Evolutionary conservation across 495 filamentous ascomycete genomes (phyloP).

Genomic region (Trypethelium eluteriae): DNA sequence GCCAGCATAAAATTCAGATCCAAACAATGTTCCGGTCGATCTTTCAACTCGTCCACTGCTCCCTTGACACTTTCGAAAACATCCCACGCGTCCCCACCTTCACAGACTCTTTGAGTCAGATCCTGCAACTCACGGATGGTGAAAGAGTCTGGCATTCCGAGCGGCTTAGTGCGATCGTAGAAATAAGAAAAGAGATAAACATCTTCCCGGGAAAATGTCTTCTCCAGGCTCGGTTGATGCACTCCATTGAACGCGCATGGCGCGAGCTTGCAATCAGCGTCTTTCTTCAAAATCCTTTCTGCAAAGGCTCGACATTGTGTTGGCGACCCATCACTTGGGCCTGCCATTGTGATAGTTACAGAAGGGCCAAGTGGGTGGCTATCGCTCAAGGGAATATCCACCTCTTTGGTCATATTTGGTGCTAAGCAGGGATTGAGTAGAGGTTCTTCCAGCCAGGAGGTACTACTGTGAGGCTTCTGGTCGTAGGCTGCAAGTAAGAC

Average conservation of each 20-base stretch:
- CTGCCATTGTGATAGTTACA: conserved; percentile 74
- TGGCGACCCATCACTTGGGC: conserved; percentile 61
- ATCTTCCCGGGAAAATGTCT: conserved; percentile 88
- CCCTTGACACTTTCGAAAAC: conserved; percentile 64
- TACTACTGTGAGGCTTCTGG: conserved; percentile 41
- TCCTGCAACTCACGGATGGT: conserved; percentile 80
- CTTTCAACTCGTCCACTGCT: conserved; percentile 66
- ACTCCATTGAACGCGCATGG: conserved; percentile 97
- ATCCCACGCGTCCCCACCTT: conserved; percentile 62
- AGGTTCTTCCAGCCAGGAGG: conserved; percentile 53
- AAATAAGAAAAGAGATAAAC: conserved; percentile 97
- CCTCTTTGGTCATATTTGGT: conserved; percentile 60
- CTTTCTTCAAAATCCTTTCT: conserved; percentile 85
- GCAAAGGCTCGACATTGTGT: conserved; percentile 83
- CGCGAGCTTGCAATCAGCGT: conserved; percentile 66
- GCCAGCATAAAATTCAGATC: conserved; percentile 94
- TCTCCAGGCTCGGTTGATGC: conserved; percentile 83
- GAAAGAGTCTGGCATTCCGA: conserved; percentile 95
- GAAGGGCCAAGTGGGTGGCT: conserved; percentile 52
- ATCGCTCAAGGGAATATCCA: conserved; percentile 58
- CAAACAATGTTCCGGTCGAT: conserved; percentile 80
- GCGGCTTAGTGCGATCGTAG: conserved; percentile 80
- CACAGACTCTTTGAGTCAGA: conserved; percentile 75
- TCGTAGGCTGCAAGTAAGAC: conserved; percentile 57
- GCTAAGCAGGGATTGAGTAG: conserved; percentile 85